phyloP scores from a whole-genome alignment of 1,284 basidiomycete genomes.

The Exobasidium cylindrosporum region DNA sequence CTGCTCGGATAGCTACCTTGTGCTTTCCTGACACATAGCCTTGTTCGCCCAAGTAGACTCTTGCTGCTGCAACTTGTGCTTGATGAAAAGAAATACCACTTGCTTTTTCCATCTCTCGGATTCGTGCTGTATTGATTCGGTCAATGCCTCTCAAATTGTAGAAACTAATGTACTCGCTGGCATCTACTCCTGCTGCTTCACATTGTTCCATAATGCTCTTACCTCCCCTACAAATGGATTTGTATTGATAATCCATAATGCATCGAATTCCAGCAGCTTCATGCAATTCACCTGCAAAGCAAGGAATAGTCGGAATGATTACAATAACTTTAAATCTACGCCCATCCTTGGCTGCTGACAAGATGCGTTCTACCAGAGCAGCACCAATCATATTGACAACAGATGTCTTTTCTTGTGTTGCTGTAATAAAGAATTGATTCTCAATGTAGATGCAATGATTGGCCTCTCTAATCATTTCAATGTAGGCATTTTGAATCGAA shows the following conservation, averaged over 20 bases:
- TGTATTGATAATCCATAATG: conserved; percentile 67
- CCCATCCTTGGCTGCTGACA: conserved; percentile 67
- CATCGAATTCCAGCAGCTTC: conserved; percentile 61
- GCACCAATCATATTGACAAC: conserved; percentile 67
- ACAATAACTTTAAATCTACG: conserved; percentile 66
- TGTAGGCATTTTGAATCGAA: conserved; percentile 61
- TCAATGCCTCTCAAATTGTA: conserved; percentile 88
- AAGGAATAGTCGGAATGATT: conserved; percentile 67
- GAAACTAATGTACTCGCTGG: conserved; percentile 72
- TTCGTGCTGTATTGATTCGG: conserved; percentile 68
- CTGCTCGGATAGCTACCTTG: conserved; percentile 29
- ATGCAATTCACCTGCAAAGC: conserved; percentile 23
- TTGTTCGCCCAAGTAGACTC: conserved; percentile 69
- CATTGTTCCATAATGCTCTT: conserved; percentile 68
- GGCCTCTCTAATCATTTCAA: conserved; percentile 75
- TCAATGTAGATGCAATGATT: conserved; percentile 77
- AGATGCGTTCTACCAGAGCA: conserved; percentile 77
- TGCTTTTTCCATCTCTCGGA: conserved; percentile 60
- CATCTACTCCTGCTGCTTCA: conserved; percentile 73
- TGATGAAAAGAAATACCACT: conserved; percentile 77
- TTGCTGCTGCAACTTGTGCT: conserved; percentile 79
- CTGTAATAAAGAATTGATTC: conserved; percentile 26
- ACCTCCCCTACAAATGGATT: conserved; percentile 82
- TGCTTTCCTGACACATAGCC: conserved; percentile 57
- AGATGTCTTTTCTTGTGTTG: conserved; percentile 9